These are phyloP conservation scores for Cicer yamashitae DNA, from an alignment of 306 rosid species.

Conservation along the genomic window DNA sequence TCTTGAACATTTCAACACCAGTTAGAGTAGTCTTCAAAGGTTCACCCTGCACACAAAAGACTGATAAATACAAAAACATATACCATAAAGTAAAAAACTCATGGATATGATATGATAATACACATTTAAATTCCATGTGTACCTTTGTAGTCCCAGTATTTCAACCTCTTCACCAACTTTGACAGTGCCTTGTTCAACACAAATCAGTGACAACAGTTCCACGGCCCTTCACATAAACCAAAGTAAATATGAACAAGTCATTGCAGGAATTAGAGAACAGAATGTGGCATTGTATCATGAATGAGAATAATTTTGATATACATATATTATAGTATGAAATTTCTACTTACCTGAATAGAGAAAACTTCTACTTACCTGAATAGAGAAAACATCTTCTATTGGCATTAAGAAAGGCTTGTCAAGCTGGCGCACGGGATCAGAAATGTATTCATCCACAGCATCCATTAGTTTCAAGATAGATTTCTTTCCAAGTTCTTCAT, in stretches of 20 bases:
- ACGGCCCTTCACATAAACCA: slow-evolving; percentile 68
- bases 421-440: slow-evolving; percentile 85
- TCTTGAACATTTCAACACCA: slow-evolving; percentile 92
- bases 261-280: neutral
- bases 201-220: slow-evolving; percentile 97
- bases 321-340: neutral
- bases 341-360: slow-evolving; percentile 73
- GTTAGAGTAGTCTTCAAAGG: slow-evolving; percentile 85
- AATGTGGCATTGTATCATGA: slow-evolving; percentile 17
- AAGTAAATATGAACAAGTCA: neutral
- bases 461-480: slow-evolving; percentile 86
- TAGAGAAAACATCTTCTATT: slow-evolving; percentile 88
- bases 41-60: slow-evolving; percentile 53
- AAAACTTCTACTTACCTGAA: slow-evolving; percentile 63
- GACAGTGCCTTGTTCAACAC: slow-evolving; percentile 86
- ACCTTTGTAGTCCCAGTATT: slow-evolving; percentile 83
- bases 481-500: slow-evolving; percentile 83
- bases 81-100: slow-evolving; percentile 28
- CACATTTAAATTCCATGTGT: neutral
- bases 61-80: slow-evolving; percentile 37
- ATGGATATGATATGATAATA: slow-evolving; percentile 29
- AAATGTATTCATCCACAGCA: slow-evolving; percentile 86
- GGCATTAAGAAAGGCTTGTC: slow-evolving; percentile 97
- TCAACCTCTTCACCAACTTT: slow-evolving; percentile 97
- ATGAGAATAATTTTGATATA: slow-evolving; percentile 12